Percentiles rank a stretch among this genome's conserved stretches.
These are phyloP conservation scores for Quercus engelmannii DNA, from an alignment of 306 rosid genomes.

Conservation along the genomic window DNA sequence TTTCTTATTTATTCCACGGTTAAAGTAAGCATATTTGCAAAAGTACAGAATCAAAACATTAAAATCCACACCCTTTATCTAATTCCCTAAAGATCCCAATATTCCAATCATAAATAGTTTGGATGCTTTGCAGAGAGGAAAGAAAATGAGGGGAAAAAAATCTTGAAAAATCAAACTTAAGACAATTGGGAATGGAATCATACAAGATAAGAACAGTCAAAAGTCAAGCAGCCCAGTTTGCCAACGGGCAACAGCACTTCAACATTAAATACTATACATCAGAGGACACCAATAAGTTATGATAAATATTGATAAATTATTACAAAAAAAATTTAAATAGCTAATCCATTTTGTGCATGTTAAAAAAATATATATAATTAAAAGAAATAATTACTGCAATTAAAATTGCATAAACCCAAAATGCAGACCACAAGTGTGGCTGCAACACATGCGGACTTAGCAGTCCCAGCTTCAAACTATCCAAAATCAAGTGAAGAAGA, in stretches of 20 bases:
- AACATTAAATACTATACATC: neutral
- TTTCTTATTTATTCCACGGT: neutral
- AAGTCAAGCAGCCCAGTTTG: neutral
- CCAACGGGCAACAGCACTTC: neutral
- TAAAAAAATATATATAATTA: neutral
- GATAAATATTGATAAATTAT: neutral
- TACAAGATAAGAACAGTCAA: neutral
- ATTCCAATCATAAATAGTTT: neutral
- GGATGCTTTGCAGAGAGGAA: neutral
- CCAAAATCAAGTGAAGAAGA: slow-evolving; percentile 10
- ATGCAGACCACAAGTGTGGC: slow-evolving; percentile 2
- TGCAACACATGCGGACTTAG: slow-evolving; percentile 1
- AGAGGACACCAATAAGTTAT: neutral
- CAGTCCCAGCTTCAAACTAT: slow-evolving; percentile 11
- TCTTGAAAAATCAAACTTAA: neutral
- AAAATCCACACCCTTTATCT: neutral
- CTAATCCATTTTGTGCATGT: neutral
- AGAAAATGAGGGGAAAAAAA: neutral
- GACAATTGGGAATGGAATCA: neutral
- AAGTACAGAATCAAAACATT: neutral
- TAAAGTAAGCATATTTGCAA: neutral
- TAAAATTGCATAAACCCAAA: slow-evolving; percentile 11
- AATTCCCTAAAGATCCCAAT: neutral
- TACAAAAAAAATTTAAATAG: neutral
- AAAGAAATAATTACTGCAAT: neutral